Percentiles rank a stretch among this genome's conserved stretches.
These are phyloP conservation scores for Paxillus involutus DNA, from an alignment of 768 basidiomycete species.

Conservation along the genomic window DNA sequence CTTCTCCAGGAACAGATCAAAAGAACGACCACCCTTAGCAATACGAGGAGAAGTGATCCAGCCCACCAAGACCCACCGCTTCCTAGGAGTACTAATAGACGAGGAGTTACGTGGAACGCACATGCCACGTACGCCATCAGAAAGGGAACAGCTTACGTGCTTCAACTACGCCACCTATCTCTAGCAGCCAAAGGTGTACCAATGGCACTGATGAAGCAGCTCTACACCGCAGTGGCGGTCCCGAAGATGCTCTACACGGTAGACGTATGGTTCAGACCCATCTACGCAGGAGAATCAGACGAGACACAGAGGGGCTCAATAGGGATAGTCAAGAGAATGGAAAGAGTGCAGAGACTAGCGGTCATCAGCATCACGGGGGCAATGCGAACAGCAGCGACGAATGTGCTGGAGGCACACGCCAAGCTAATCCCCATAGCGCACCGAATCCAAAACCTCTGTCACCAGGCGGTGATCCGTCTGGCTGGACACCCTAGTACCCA, in stretches of 20 bases:
- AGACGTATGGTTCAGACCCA: conserved; percentile 7
- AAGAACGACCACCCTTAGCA: background rate
- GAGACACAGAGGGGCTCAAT: background rate
- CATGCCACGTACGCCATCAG: background rate
- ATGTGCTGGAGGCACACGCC: conserved; percentile 6
- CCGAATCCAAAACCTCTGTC: background rate
- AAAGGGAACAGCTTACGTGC: background rate
- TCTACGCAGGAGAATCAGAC: background rate
- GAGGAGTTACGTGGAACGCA: background rate
- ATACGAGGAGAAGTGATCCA: background rate
- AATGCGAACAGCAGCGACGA: conserved; percentile 14
- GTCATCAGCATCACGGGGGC: conserved; percentile 11
- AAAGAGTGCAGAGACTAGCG: background rate
- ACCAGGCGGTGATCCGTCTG: background rate
- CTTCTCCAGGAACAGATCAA: background rate
- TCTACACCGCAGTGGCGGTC: background rate
- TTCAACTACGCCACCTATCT: background rate
- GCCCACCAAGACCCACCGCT: background rate
- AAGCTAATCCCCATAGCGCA: background rate
- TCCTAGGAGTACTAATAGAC: background rate
- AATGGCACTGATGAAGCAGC: no score
- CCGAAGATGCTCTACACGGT: conserved; percentile 13
- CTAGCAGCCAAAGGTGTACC: no score
- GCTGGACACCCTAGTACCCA: background rate
- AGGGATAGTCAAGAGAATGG: conserved; percentile 2